A percentile compares a stretch with the other conserved stretches of the same genome.
Evolutionary conservation across 805 yeast genomes (phyloP).

Genomic region (Starmerella scarabaei): DNA sequence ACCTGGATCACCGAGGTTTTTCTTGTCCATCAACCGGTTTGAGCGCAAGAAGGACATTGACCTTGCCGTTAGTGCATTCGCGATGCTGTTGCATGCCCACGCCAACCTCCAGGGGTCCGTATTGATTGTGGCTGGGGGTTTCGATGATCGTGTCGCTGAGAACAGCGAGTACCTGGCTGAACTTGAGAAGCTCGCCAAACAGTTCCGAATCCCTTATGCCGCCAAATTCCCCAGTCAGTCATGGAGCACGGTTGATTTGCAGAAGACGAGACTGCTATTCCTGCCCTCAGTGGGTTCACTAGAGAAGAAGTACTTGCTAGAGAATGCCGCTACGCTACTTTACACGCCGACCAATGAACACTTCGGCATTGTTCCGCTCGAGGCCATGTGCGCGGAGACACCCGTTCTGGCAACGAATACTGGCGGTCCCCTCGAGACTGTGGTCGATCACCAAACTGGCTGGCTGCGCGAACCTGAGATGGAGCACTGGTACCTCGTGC

Average conservation of each 20-base stretch:
- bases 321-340: constrained; percentile 45
- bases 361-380: constrained; percentile 95
- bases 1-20: constrained; percentile 19
- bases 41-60: constrained; percentile 75
- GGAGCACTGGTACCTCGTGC: constrained; percentile 28
- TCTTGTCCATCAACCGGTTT: constrained; percentile 75
- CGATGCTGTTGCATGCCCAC: constrained; percentile 29
- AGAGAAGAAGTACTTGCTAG: constrained; percentile 50
- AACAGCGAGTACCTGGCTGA: constrained; percentile 60
- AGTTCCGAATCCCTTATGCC: constrained; percentile 33
- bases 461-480: constrained; percentile 28
- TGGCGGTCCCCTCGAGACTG: constrained; percentile 89
- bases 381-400: constrained; percentile 73
- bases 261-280: constrained; percentile 44
- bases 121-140: constrained; percentile 85
- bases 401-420: constrained; percentile 76
- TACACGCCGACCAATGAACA: constrained; percentile 91
- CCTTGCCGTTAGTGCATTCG: constrained; percentile 61
- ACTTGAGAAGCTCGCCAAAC: constrained; percentile 38
- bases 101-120: constrained; percentile 26
- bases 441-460: constrained; percentile 33
- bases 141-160: constrained; percentile 60
- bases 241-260: constrained; percentile 12
- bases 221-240: constrained; percentile 29
- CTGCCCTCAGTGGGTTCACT: constrained; percentile 65